A percentile compares a stretch with the other conserved stretches of the same genome.
Conservation (phyloP, 2,329 filamentous ascomycete genomes). For the Xylaria sp. region DNA sequence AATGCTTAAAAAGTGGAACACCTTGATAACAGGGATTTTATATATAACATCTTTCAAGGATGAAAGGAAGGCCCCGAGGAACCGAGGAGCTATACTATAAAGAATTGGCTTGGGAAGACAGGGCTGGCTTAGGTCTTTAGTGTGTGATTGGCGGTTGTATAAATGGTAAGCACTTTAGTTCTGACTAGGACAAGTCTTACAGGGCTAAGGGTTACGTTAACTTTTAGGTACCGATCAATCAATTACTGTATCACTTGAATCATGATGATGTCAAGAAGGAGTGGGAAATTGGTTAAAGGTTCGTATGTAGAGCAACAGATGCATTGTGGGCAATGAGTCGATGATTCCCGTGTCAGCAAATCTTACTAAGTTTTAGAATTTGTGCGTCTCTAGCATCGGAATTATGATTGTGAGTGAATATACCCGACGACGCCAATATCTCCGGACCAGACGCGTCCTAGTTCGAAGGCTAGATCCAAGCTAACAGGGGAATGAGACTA, state of each 20-base stretch:
- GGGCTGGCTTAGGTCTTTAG: too few relatives aligned
- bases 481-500: slow-evolving; percentile 7
- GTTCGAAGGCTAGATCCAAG: slow-evolving; percentile 5
- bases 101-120: too few relatives aligned
- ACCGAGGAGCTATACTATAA: too few relatives aligned
- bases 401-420: slow-evolving; percentile 17
- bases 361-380: slow-evolving; percentile 21
- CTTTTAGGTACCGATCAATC: too few relatives aligned
- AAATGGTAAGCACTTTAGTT: too few relatives aligned
- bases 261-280: neutral
- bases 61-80: too few relatives aligned
- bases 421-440: slow-evolving; percentile 7
- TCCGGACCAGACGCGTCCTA: slow-evolving; percentile 8
- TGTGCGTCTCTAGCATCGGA: slow-evolving; percentile 11
- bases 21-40: too few relatives aligned
- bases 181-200: too few relatives aligned
- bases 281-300: neutral
- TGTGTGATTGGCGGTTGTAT: too few relatives aligned
- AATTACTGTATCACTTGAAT: slow-evolving; percentile 12
- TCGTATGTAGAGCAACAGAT: neutral
- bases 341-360: slow-evolving; percentile 17
- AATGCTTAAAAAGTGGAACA: too few relatives aligned
- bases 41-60: too few relatives aligned
- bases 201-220: too few relatives aligned
- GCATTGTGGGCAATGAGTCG: neutral